Percentiles rank a stretch among this genome's conserved stretches.
Evolutionary conservation across 805 yeast genomes (phyloP).

Genomic region (Metschnikowia cerradonensis): DNA sequence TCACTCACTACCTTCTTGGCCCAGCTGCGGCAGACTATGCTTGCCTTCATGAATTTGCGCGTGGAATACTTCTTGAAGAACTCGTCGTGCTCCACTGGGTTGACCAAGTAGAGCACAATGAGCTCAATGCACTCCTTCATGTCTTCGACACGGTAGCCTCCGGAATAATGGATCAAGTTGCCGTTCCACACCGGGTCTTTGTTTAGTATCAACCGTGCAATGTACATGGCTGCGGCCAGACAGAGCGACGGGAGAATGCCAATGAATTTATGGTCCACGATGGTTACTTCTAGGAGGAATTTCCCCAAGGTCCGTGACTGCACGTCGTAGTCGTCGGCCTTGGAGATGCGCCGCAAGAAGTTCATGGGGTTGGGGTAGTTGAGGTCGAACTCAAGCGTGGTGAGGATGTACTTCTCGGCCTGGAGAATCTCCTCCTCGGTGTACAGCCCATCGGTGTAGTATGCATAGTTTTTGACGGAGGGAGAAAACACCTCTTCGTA

Average conservation of each 20-base stretch:
- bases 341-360: slow-evolving; percentile 80
- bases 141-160: slow-evolving; percentile 76
- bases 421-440: slow-evolving; percentile 74
- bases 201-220: slow-evolving; percentile 70
- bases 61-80: slow-evolving; percentile 91
- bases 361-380: slow-evolving; percentile 89
- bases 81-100: slow-evolving; percentile 86
- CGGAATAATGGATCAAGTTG: slow-evolving; percentile 84
- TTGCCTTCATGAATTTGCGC: slow-evolving; percentile 81
- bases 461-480: slow-evolving; percentile 77
- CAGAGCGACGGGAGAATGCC: slow-evolving; percentile 71
- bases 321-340: slow-evolving; percentile 86
- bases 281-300: slow-evolving; percentile 72
- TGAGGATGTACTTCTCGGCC: slow-evolving; percentile 77
- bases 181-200: slow-evolving; percentile 73
- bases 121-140: slow-evolving; percentile 68
- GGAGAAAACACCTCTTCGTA: slow-evolving; percentile 91
- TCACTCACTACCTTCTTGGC: slow-evolving; percentile 57
- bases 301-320: slow-evolving; percentile 82
- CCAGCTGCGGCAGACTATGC: slow-evolving; percentile 78
- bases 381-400: slow-evolving; percentile 67
- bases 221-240: slow-evolving; percentile 85
- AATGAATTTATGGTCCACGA: slow-evolving; percentile 72
- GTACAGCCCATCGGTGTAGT: slow-evolving; percentile 82
- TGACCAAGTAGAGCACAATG: slow-evolving; percentile 70